Conservation (phyloP, 805 yeast genomes). For the Candida succiphila region DNA sequence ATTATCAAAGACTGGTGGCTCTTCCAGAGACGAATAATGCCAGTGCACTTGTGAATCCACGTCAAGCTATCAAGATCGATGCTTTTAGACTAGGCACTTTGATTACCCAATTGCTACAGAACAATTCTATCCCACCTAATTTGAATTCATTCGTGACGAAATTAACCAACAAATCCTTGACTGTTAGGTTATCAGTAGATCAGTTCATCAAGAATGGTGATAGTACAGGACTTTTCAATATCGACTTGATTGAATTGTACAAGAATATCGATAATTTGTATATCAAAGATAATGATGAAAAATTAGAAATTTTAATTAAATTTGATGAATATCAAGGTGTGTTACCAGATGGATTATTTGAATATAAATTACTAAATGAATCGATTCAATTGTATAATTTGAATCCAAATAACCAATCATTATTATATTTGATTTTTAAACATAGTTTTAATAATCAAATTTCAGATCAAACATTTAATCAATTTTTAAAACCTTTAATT, state of each 20-base stretch:
- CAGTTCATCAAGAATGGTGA: conserved; percentile 24
- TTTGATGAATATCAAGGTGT: conserved; percentile 30
- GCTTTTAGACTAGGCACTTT: conserved; percentile 55
- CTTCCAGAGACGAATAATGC: too few species aligned
- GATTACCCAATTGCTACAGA: conserved; percentile 34
- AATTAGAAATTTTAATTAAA: conserved; percentile 33
- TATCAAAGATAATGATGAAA: conserved; percentile 38
- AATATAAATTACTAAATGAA: conserved; percentile 62
- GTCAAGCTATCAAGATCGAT: conserved; percentile 41
- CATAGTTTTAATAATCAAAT: conserved; percentile 19
- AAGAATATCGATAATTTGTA: conserved; percentile 46
- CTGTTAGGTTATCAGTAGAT: conserved; percentile 28
- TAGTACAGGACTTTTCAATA: conserved; percentile 24
- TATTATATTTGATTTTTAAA: conserved; percentile 33
- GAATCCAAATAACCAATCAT: too few species aligned
- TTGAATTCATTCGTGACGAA: conserved; percentile 28
- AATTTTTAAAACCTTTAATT: conserved; percentile 49
- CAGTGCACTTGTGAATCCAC: too few species aligned
- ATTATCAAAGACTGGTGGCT: too few species aligned
- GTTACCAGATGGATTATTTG: conserved; percentile 37
- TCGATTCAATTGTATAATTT: too few species aligned
- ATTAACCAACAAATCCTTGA: conserved; percentile 26
- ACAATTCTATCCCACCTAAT: conserved; percentile 25
- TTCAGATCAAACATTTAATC: conserved; percentile 25
- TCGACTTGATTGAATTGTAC: conserved; percentile 41